These are phyloP conservation scores for Colletotrichum musicola DNA, from an alignment of 2,329 filamentous ascomycete genomes.

Conservation along the genomic window DNA sequence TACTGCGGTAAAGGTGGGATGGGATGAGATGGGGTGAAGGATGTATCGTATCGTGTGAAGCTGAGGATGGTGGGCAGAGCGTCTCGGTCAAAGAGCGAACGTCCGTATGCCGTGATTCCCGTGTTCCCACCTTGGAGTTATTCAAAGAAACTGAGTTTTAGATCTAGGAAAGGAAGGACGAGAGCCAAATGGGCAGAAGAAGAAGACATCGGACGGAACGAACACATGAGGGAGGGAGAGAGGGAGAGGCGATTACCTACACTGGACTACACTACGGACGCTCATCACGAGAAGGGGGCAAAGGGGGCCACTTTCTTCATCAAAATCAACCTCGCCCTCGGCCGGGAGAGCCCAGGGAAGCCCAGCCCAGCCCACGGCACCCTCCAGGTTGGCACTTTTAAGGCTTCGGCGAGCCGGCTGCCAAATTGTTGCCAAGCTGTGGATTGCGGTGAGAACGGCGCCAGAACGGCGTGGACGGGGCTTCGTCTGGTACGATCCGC, in stretches of 20 bases:
- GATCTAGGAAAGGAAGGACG: slow-evolving; percentile 8
- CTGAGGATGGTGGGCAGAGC: slow-evolving; percentile 10
- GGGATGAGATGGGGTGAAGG: slow-evolving; percentile 2
- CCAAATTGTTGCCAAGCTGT: slow-evolving; percentile 28
- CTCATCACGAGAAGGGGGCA: slow-evolving; percentile 6
- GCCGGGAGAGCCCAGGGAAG: slow-evolving; percentile 7
- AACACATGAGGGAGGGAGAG: neutral
- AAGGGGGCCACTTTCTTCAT: slow-evolving; percentile 5
- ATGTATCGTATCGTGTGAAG: slow-evolving; percentile 21
- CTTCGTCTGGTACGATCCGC: slow-evolving; percentile 37
- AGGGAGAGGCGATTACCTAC: slow-evolving; percentile 4
- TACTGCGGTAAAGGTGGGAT: neutral
- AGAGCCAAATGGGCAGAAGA: slow-evolving; percentile 31
- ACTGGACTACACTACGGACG: slow-evolving; percentile 4
- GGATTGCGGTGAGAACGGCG: neutral
- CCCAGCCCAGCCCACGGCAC: slow-evolving; percentile 6
- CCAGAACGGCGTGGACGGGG: slow-evolving; percentile 11
- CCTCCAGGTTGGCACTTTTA: slow-evolving; percentile 12
- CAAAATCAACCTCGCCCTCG: neutral
- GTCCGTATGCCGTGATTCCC: slow-evolving; percentile 24
- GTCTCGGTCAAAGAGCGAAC: slow-evolving; percentile 30
- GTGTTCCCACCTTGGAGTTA: slow-evolving; percentile 2
- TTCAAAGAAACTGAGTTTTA: slow-evolving; percentile 14
- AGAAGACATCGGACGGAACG: slow-evolving; percentile 29
- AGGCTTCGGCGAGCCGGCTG: slow-evolving; percentile 11